phyloP scores from a whole-genome alignment of 371 early-diverging fungal species.

The Umbelopsis sp. region DNA sequence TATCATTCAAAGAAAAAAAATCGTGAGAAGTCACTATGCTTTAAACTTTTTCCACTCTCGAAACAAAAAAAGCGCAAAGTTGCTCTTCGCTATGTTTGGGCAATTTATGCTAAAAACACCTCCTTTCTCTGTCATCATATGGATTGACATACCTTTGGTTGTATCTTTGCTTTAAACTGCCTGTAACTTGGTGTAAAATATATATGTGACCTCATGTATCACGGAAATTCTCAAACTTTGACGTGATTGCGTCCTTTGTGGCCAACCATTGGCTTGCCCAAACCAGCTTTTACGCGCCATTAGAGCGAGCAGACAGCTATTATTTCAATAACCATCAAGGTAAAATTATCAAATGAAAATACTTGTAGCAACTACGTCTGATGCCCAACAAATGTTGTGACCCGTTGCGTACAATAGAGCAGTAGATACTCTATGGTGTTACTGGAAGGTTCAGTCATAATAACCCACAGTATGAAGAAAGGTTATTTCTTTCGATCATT shows the following conservation, averaged over 20 bases:
- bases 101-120: no score
- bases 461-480: no score
- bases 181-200: not conserved
- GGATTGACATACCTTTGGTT: no score
- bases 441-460: no score
- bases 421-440: no score
- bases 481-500: no score
- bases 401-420: no score
- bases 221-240: slow-evolving; percentile 9
- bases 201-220: not conserved
- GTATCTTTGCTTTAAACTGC: not conserved
- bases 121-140: no score
- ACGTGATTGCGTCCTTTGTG: not conserved
- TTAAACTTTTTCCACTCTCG: no score
- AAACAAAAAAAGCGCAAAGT: no score
- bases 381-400: no score
- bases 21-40: not conserved
- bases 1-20: not conserved
- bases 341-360: not conserved
- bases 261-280: not conserved
- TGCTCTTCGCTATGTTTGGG: no score
- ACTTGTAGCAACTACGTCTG: not conserved
- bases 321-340: not conserved
- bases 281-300: not conserved
- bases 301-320: not conserved